A percentile compares a stretch with the other conserved stretches of the same genome.
Conservation (phyloP, 1,284 basidiomycete genomes). For the Ceratobasidium sp. region DNA sequence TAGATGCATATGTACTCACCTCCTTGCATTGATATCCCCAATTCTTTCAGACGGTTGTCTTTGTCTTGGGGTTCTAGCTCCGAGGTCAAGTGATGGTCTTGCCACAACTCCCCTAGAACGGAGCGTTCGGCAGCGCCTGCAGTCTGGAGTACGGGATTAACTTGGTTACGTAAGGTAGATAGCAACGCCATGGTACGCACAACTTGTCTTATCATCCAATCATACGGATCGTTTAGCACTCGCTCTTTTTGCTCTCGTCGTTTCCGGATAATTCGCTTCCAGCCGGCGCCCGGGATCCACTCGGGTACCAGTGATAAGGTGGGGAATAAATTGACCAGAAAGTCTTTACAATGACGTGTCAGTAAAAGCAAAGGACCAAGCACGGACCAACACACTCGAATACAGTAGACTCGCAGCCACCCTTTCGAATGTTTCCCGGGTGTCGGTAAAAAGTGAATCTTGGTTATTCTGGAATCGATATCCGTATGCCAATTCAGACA, state of each 20-base stretch:
- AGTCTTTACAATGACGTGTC: not conserved
- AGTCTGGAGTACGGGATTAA: not conserved
- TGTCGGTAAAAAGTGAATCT: not conserved
- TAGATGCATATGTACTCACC: not conserved
- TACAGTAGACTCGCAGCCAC: too few species aligned
- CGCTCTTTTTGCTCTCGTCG: conserved; percentile 14
- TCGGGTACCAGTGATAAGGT: conserved; percentile 1
- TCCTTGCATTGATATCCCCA: not conserved
- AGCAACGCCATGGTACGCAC: conserved; percentile 4
- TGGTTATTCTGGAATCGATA: not conserved
- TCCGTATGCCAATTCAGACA: conserved; percentile 2
- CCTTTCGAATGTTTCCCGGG: not conserved
- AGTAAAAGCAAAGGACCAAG: too few species aligned
- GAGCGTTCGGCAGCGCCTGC: not conserved
- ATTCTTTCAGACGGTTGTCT: not conserved
- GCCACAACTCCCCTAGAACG: not conserved
- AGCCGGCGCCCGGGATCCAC: conserved; percentile 24
- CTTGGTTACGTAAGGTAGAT: too few species aligned
- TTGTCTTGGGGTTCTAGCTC: not conserved
- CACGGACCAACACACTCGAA: too few species aligned
- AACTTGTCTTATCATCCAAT: conserved; percentile 22
- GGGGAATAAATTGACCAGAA: conserved; percentile 5
- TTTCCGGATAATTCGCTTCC: conserved; percentile 9
- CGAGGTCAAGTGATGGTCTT: not conserved
- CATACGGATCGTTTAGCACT: conserved; percentile 6